Percentiles rank a stretch among this genome's conserved stretches.
phyloP scores from a whole-genome alignment of 495 filamentous ascomycete genomes.

The Aspergillus coremiiformis region DNA sequence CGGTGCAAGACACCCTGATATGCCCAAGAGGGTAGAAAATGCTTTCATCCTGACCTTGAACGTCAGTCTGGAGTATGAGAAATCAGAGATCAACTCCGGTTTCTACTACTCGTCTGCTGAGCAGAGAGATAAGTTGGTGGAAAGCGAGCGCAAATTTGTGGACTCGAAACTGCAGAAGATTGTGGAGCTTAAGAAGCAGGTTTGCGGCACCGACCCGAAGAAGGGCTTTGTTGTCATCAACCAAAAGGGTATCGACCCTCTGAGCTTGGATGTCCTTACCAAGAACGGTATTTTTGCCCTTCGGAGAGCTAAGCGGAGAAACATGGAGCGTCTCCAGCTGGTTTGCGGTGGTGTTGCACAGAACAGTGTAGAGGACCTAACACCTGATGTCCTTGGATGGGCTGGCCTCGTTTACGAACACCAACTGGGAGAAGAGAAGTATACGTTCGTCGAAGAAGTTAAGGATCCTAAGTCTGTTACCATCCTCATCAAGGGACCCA shows the following conservation, averaged over 20 bases:
- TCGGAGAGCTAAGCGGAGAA: slow-evolving; percentile 88
- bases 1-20: slow-evolving; percentile 93
- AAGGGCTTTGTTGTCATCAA: slow-evolving; percentile 98
- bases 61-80: slow-evolving; percentile 96
- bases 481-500: slow-evolving; percentile 94
- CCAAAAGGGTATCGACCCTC: slow-evolving; percentile 97
- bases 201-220: slow-evolving; percentile 89
- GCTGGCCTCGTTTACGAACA: slow-evolving; percentile 96
- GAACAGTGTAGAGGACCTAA: slow-evolving; percentile 92
- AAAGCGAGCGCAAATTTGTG: slow-evolving; percentile 92
- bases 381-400: slow-evolving; percentile 87
- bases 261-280: slow-evolving; percentile 88
- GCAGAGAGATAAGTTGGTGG: slow-evolving; percentile 94
- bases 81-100: slow-evolving; percentile 96
- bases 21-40: slow-evolving; percentile 94
- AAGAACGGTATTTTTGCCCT: slow-evolving; percentile 98
- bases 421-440: slow-evolving; percentile 97
- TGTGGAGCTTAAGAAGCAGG: slow-evolving; percentile 95
- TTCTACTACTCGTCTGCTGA: slow-evolving; percentile 98
- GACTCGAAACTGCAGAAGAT: slow-evolving; percentile 97
- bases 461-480: slow-evolving; percentile 99
- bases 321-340: slow-evolving; percentile 96
- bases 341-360: slow-evolving; percentile 85
- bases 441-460: slow-evolving; percentile 96
- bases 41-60: slow-evolving; percentile 93